phyloP scores from a whole-genome alignment of 2,329 filamentous ascomycete species.

The Ambrosiella beaveri region DNA sequence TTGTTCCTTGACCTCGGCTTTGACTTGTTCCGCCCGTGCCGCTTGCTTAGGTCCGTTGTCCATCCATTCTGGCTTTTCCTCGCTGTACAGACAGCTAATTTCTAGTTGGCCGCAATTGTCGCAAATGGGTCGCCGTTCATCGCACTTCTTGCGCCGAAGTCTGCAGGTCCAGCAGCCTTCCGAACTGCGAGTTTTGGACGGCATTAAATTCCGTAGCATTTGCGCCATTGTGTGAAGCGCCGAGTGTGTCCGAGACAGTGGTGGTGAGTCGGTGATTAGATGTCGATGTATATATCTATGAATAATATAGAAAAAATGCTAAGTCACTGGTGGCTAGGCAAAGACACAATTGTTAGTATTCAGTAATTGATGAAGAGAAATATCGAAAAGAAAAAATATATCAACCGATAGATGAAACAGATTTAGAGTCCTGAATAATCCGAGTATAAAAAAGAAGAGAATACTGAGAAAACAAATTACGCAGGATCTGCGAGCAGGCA shows the following conservation, averaged over 20 bases:
- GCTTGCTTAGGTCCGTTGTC: slow-evolving; percentile 32
- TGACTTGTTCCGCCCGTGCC: slow-evolving; percentile 34
- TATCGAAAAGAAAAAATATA: too few species aligned
- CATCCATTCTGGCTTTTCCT: slow-evolving; percentile 40
- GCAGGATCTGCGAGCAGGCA: background rate
- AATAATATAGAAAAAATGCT: too few species aligned
- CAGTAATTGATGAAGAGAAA: too few species aligned
- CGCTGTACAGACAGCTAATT: slow-evolving; percentile 37
- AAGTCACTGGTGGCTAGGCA: too few species aligned
- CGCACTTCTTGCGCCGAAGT: slow-evolving; percentile 44
- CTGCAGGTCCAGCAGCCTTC: slow-evolving; percentile 43
- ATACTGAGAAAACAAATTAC: background rate
- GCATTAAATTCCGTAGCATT: slow-evolving; percentile 11
- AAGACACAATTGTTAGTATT: too few species aligned
- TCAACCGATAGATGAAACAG: background rate
- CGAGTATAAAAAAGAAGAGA: background rate
- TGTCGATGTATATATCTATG: background rate
- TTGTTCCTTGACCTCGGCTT: slow-evolving; percentile 38
- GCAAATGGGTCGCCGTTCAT: slow-evolving; percentile 35
- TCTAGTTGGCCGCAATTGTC: slow-evolving; percentile 32
- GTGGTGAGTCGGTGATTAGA: background rate
- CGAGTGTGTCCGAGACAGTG: background rate
- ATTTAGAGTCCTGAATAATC: background rate
- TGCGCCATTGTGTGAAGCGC: background rate
- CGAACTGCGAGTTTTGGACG: slow-evolving; percentile 12